Evolutionary conservation across 2,329 filamentous ascomycete genomes (phyloP).

Genomic region (Sarocladium kiliense): DNA sequence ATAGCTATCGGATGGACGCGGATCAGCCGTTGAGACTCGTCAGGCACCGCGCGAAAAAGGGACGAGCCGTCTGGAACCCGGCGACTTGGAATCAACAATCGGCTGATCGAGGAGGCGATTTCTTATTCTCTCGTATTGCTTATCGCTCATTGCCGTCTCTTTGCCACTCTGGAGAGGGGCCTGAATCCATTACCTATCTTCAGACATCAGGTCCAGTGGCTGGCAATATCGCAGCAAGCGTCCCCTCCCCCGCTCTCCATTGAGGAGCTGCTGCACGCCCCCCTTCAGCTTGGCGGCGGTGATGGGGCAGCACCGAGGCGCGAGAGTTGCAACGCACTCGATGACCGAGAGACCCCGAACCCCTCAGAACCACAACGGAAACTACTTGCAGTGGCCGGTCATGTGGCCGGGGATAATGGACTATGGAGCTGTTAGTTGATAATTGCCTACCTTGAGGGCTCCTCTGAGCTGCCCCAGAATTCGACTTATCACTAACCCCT

Average conservation of each 20-base stretch:
- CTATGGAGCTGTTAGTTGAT: neutral
- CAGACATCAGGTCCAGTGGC: neutral
- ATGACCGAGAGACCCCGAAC: neutral
- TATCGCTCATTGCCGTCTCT: neutral
- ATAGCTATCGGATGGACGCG: neutral
- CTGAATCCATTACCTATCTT: neutral
- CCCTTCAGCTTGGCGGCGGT: neutral
- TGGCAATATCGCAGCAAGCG: neutral
- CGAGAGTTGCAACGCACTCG: neutral
- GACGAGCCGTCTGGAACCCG: slow-evolving; percentile 5
- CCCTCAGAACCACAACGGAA: neutral
- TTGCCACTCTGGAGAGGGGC: neutral
- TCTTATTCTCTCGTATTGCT: neutral
- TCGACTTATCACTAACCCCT: neutral
- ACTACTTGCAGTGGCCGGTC: neutral
- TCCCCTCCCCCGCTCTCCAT: slow-evolving; percentile 5
- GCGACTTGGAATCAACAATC: neutral
- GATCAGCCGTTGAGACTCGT: slow-evolving; percentile 4
- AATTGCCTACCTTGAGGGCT: neutral
- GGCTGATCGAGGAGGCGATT: too few species aligned
- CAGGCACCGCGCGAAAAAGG: slow-evolving; percentile 6
- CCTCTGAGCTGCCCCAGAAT: neutral
- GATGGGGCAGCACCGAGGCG: neutral
- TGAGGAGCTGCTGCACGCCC: slow-evolving; percentile 2
- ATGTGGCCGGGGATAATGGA: neutral